Evolutionary conservation across 2,329 filamentous ascomycete species (phyloP), one percentile per base, ranked within the genome.

Genomic region (Thelonectria discophora): DNA sequence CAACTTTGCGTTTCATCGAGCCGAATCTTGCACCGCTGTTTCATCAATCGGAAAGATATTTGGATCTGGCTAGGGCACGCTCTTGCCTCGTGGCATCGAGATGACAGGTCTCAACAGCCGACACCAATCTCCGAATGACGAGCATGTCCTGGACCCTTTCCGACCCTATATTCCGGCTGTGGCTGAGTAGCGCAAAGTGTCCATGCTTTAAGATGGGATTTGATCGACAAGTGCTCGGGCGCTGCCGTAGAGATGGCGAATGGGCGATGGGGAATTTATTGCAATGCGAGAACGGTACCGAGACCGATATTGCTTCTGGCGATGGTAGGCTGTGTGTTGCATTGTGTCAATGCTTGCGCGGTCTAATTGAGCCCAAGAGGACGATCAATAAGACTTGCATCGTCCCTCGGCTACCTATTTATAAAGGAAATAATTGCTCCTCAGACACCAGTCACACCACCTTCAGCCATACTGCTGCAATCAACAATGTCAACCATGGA

Each of bases 201-300:
- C 17, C 3, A 18, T 18, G 17, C 15, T 42, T 8, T 4, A 18
- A 42, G 39, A 8, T n/a, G 13, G 39, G 39, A 42, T n/a, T 13
- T 8, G 55, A 45, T 49, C 46, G 37, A 18, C 40, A 43, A n/a
- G 50, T 42, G 39, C 10, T 15, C 12, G 24, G 21, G 17, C 12
- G n/a, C 11, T n/a, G 17, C 45, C 3, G n/a, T 12, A 4, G 9
- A 45, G 42, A 12, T 45, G 6, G 32, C 55, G 37, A 58, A 52
- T 52, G 20, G 47, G 17, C 9, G 8, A 7, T 5, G 21, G 8
- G 18, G 15, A 7, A 18, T 37, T 50, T 40, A 30, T 18, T 17
- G 40, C 39, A n/a, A 12, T 27, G 37, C 48, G 48, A 58, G 39
- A 52, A 58, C 55, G 55, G 34, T n/a, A 58, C 55, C 55, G 55